Percentiles rank a stretch among this genome's conserved stretches.
Evolutionary conservation across 352 stramenopile genomes (phyloP).

Genomic region (Pythium grandisporangium): DNA sequence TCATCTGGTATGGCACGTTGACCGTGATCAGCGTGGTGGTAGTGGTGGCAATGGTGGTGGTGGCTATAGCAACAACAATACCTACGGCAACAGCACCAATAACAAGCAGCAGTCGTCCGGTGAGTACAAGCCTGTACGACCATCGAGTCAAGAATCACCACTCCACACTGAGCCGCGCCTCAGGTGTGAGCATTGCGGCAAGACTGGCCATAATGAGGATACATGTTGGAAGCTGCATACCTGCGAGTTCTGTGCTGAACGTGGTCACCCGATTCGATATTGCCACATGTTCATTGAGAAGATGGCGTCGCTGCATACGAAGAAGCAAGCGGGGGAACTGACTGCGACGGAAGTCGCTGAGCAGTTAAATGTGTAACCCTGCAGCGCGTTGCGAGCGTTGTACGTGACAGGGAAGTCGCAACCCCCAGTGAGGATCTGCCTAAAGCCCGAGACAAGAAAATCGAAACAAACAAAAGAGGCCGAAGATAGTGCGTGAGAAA

Average conservation of each 20-base stretch:
- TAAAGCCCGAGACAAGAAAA: background rate
- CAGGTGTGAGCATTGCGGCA: background rate
- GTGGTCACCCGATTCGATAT: background rate
- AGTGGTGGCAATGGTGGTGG: too few relatives aligned
- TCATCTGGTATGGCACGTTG: too few relatives aligned
- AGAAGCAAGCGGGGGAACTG: background rate
- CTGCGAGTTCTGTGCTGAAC: conserved; percentile 1
- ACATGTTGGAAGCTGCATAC: background rate
- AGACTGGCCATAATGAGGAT: background rate
- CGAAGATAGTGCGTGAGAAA: background rate
- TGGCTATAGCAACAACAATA: too few relatives aligned
- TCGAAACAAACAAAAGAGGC: background rate
- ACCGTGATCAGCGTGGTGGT: too few relatives aligned
- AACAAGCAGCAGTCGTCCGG: too few relatives aligned
- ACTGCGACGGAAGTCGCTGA: background rate
- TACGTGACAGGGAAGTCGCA: conserved; percentile 9
- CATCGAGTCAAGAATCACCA: too few relatives aligned
- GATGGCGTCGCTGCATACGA: background rate
- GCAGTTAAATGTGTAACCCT: conserved; percentile 11
- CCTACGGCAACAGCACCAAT: too few relatives aligned
- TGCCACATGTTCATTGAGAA: conserved; percentile 2
- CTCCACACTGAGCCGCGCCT: too few relatives aligned
- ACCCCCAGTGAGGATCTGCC: background rate
- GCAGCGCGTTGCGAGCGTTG: conserved; percentile 3
- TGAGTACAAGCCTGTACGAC: too few relatives aligned